A percentile compares a stretch with the other conserved stretches of the same genome.
phyloP scores from a whole-genome alignment of 768 basidiomycete species.

The Tulasnella sp. region DNA sequence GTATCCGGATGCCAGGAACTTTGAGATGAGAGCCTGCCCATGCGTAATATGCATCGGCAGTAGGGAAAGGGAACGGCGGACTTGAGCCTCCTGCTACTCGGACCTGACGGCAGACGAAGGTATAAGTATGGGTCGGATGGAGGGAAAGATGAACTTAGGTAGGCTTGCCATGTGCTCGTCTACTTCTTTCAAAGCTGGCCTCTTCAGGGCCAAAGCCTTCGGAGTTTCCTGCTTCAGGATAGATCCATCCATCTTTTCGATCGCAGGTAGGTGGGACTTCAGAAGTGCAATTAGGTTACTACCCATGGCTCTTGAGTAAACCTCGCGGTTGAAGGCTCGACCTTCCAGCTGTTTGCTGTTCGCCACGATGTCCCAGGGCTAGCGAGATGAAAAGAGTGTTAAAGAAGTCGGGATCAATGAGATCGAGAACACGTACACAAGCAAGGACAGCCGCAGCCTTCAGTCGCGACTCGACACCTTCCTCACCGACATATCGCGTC shows the following conservation, averaged over 20 bases:
- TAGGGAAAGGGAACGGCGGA: slow-evolving; percentile 16
- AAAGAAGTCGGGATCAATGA: not conserved
- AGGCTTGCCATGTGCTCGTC: slow-evolving; percentile 19
- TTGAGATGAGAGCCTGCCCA: slow-evolving; percentile 24
- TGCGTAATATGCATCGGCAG: slow-evolving; percentile 27
- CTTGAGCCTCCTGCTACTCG: slow-evolving; percentile 24
- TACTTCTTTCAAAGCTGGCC: slow-evolving; percentile 12
- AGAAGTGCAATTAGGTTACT: slow-evolving; percentile 25
- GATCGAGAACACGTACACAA: slow-evolving; percentile 48
- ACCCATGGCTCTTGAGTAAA: slow-evolving; percentile 29
- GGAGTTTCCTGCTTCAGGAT: slow-evolving; percentile 15
- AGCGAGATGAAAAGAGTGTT: not conserved
- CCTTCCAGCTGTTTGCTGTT: slow-evolving; percentile 21
- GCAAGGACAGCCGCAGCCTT: slow-evolving; percentile 64
- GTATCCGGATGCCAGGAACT: slow-evolving; percentile 25
- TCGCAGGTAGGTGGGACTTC: slow-evolving; percentile 7
- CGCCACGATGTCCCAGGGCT: slow-evolving; percentile 22
- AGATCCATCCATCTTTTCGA: slow-evolving; percentile 10
- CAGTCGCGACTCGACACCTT: slow-evolving; percentile 60
- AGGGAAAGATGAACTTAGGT: not conserved
- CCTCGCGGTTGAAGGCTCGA: slow-evolving; percentile 21
- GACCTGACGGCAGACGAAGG: slow-evolving; percentile 17
- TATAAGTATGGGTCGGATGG: not conserved
- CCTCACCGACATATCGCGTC: slow-evolving; percentile 82
- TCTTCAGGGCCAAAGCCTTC: slow-evolving; percentile 9